Conservation (phyloP, 2,329 filamentous ascomycete genomes). For the Colletotrichum godetiae region DNA sequence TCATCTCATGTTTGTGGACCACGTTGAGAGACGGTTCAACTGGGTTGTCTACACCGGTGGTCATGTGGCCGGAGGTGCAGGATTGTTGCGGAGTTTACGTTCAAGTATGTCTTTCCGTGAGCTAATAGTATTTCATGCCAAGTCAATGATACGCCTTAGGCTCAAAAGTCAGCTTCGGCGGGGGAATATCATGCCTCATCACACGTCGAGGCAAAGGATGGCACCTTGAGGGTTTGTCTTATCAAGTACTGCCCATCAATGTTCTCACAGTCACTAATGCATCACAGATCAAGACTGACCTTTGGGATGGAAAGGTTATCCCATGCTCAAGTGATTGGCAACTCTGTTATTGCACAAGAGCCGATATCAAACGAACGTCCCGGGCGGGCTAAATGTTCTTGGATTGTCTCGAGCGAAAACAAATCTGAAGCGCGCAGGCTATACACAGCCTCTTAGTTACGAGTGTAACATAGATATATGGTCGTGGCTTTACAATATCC, state of each 20-base stretch:
- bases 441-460: too few species aligned
- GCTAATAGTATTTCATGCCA: neutral
- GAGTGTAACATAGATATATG: too few species aligned
- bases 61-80: neutral
- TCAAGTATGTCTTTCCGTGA: neutral
- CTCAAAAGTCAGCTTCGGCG: neutral
- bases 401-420: neutral
- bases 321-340: neutral
- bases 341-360: neutral
- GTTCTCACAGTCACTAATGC: neutral
- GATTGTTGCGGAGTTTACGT: neutral
- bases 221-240: neutral
- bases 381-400: neutral
- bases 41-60: neutral
- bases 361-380: neutral
- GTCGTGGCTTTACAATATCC: neutral
- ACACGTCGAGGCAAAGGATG: neutral
- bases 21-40: neutral
- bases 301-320: neutral
- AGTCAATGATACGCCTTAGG: neutral
- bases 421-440: neutral
- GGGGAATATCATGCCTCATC: neutral
- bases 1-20: neutral
- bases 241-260: neutral
- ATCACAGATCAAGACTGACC: neutral